Conservation (phyloP, 2,329 filamentous ascomycete species). For the Pseudogymnoascus sp. region DNA sequence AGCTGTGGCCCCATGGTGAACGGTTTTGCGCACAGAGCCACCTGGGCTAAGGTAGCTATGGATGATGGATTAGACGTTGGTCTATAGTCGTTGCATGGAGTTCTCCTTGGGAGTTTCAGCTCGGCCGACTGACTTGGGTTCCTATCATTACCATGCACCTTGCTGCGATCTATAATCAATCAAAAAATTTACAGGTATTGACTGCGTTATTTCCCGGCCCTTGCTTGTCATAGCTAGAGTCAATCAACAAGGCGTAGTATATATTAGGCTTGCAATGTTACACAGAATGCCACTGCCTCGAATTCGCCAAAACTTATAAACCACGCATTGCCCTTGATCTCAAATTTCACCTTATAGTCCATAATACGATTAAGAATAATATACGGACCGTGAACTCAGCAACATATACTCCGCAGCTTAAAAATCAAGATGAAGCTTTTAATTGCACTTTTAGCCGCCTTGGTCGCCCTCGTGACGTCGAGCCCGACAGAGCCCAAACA, state of each 20-base stretch:
- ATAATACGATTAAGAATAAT: not conserved
- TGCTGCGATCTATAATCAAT: not conserved
- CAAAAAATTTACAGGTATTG: too few species aligned
- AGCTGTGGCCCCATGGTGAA: not conserved
- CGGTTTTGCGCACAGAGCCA: not conserved
- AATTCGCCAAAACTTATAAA: not conserved
- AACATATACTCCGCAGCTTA: not conserved
- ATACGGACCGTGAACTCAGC: not conserved
- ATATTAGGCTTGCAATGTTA: not conserved
- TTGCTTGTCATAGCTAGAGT: not conserved
- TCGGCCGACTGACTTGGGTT: not conserved
- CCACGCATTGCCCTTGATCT: not conserved
- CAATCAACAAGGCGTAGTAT: not conserved
- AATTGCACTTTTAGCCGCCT: not conserved
- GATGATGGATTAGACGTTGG: not conserved
- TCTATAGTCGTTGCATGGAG: not conserved
- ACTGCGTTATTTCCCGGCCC: too few species aligned
- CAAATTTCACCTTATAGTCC: not conserved
- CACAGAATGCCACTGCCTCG: not conserved
- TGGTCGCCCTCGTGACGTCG: not conserved
- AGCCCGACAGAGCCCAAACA: not conserved
- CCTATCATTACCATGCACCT: not conserved
- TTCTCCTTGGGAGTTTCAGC: conserved; percentile 1
- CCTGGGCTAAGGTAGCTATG: not conserved
- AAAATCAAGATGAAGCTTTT: not conserved